These are phyloP conservation scores for Paramarasmius palmivorus DNA, from an alignment of 1,284 basidiomycete genomes.

Conservation along the genomic window DNA sequence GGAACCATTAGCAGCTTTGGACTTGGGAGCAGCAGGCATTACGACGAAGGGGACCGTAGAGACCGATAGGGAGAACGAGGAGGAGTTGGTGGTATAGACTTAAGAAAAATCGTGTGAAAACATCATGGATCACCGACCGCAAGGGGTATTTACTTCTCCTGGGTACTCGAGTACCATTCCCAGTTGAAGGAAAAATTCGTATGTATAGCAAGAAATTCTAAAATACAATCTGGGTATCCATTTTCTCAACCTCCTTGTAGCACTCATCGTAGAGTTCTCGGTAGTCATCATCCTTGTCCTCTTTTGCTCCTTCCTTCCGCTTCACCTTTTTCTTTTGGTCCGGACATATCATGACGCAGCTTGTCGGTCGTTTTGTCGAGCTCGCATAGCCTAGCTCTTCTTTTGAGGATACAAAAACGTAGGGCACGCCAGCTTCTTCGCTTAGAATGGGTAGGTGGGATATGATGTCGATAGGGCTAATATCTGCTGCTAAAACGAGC, in stretches of 20 bases:
- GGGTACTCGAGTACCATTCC: too few relatives aligned
- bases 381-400: conserved; percentile 96
- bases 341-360: conserved; percentile 93
- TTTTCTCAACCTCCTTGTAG: conserved; percentile 80
- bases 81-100: conserved; percentile 26
- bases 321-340: conserved; percentile 73
- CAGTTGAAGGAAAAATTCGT: too few relatives aligned
- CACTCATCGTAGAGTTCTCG: conserved; percentile 84
- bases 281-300: conserved; percentile 80
- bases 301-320: conserved; percentile 60
- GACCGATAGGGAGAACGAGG: conserved; percentile 20
- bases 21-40: conserved; percentile 48
- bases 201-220: conserved; percentile 31
- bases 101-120: conserved; percentile 24
- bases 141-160: too few relatives aligned
- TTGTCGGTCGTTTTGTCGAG: conserved; percentile 97
- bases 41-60: conserved; percentile 27
- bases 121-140: not conserved
- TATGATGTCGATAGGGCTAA: conserved; percentile 97
- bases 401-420: conserved; percentile 86
- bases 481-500: conserved; percentile 93
- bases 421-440: conserved; percentile 94
- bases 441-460: conserved; percentile 94
- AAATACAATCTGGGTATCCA: conserved; percentile 74
- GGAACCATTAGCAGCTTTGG: conserved; percentile 52